Evolutionary conservation across 1,284 basidiomycete genomes (phyloP).

Genomic region (Pascua sp.): DNA sequence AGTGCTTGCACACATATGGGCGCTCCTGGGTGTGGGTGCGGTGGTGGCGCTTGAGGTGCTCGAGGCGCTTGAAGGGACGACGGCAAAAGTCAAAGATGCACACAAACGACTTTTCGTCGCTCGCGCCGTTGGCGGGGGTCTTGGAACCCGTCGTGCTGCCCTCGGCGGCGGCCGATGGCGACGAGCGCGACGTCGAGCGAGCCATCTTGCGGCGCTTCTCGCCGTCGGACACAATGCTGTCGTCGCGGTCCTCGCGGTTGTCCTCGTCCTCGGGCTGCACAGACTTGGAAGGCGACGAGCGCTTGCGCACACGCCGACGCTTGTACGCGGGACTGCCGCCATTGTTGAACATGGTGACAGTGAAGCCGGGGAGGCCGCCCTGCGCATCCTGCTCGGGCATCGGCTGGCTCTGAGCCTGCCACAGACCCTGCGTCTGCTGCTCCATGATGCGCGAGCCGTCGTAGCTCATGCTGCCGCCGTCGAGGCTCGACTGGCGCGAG

Average conservation of each 20-base stretch:
- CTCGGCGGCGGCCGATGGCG: conserved; percentile 7
- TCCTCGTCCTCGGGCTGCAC: conserved; percentile 13
- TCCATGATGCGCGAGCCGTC: conserved; percentile 9
- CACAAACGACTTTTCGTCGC: conserved; percentile 20
- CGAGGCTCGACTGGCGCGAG: conserved; percentile 17
- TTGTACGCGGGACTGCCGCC: conserved; percentile 22
- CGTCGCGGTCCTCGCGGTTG: conserved; percentile 6
- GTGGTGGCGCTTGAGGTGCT: conserved; percentile 80
- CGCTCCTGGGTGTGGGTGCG: conserved; percentile 85
- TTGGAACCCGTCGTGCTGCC: conserved; percentile 2
- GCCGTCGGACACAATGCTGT: neutral
- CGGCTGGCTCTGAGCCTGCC: neutral
- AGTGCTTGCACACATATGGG: conserved; percentile 69
- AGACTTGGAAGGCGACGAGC: conserved; percentile 17
- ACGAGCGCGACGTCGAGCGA: conserved; percentile 2
- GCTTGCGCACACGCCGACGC: conserved; percentile 18
- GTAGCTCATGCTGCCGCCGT: conserved; percentile 12
- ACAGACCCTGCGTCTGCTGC: conserved; percentile 4
- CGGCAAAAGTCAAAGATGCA: conserved; percentile 55
- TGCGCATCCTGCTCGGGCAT: neutral
- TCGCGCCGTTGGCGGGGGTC: conserved; percentile 12
- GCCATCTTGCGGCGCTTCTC: conserved; percentile 2
- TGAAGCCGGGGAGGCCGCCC: conserved; percentile 18
- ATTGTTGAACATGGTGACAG: conserved; percentile 18
- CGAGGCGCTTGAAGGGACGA: conserved; percentile 78